These are phyloP conservation scores for Gracilaria domingensis DNA, from an alignment of 23 red algal species.

Conservation along the genomic window DNA sequence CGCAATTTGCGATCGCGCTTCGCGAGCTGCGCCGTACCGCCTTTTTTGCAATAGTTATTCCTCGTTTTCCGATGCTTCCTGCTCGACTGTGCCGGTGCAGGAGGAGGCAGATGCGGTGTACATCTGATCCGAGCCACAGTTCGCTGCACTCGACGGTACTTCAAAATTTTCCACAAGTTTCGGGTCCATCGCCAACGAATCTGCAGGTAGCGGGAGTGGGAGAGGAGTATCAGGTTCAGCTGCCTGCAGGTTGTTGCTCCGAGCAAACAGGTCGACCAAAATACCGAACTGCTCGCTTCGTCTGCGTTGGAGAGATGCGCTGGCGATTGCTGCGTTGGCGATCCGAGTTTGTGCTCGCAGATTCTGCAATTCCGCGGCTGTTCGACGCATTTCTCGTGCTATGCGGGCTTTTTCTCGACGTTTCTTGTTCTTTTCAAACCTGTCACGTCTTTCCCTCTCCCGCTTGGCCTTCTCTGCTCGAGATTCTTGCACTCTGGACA, in stretches of 20 bases:
- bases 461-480: background rate
- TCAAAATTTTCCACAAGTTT: background rate
- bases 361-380: background rate
- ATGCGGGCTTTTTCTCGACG: background rate
- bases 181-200: background rate
- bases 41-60: no score
- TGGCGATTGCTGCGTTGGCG: background rate
- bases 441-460: background rate
- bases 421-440: background rate
- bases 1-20: no score
- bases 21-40: no score
- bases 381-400: background rate
- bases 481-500: background rate
- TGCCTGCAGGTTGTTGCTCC: background rate
- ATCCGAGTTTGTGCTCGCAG: background rate
- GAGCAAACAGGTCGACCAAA: conserved; percentile 5
- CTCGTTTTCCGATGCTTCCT: no score
- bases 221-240: background rate
- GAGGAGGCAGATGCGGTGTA: no score
- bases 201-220: background rate
- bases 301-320: background rate
- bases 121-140: no score
- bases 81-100: no score
- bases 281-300: conserved; percentile 31
- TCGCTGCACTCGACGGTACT: no score